These are phyloP conservation scores for Soucietia sequanensis DNA, from an alignment of 805 yeast genomes.

Conservation along the genomic window DNA sequence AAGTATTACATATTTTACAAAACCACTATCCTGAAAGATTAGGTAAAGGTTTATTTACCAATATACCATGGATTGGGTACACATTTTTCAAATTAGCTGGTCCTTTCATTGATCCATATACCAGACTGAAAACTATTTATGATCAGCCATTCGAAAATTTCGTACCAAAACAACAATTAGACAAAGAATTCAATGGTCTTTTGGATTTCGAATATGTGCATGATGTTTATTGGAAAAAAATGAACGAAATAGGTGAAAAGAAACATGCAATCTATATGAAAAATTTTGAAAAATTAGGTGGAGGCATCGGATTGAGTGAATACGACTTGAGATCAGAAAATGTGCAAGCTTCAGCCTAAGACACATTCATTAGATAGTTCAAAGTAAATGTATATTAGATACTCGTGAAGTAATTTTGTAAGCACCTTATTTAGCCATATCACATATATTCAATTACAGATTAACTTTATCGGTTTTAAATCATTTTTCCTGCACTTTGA, in stretches of 20 bases:
- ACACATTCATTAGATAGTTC: no score
- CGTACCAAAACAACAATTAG: conserved; percentile 53
- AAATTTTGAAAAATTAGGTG: conserved; percentile 46
- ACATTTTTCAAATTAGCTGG: conserved; percentile 55
- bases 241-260: conserved; percentile 41
- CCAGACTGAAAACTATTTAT: conserved; percentile 55
- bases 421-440: no score
- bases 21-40: conserved; percentile 59
- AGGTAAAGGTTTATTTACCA: conserved; percentile 52
- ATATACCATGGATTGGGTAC: conserved; percentile 58
- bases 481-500: no score
- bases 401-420: no score
- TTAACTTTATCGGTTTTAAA: no score
- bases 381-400: no score
- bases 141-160: conserved; percentile 57
- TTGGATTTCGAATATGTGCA: conserved; percentile 53
- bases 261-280: conserved; percentile 31
- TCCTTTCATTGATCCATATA: conserved; percentile 59
- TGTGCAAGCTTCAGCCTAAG: no score
- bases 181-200: conserved; percentile 48
- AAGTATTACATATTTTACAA: conserved; percentile 51
- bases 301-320: conserved; percentile 53
- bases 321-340: conserved; percentile 42
- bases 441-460: no score
- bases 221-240: conserved; percentile 52